Percentiles rank a stretch among this genome's conserved stretches.
Conservation (phyloP, 768 basidiomycete species). For the Pisolithus marmoratus region DNA sequence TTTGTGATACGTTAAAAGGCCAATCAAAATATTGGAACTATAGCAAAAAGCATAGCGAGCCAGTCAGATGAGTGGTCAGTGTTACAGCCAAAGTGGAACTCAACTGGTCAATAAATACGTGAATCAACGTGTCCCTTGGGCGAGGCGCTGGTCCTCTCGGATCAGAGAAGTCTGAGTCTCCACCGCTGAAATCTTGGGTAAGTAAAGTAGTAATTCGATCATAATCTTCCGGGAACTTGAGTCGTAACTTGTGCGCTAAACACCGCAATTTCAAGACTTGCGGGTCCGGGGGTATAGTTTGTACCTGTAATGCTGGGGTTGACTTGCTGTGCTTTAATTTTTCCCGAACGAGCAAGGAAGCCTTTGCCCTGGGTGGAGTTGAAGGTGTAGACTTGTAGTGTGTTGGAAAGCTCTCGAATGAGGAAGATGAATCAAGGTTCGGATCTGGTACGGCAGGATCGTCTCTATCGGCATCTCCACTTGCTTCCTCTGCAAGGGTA, state of each 20-base stretch:
- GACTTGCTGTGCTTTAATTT: slow-evolving; percentile 40
- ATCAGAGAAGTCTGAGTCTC: slow-evolving; percentile 30
- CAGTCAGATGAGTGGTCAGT: slow-evolving; percentile 6
- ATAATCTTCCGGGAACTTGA: slow-evolving; percentile 51
- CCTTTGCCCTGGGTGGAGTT: slow-evolving; percentile 24
- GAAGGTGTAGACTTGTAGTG: slow-evolving; percentile 24
- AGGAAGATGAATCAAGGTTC: slow-evolving; percentile 26
- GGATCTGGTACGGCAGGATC: slow-evolving; percentile 11
- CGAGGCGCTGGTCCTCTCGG: slow-evolving; percentile 29
- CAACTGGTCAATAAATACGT: slow-evolving; percentile 43
- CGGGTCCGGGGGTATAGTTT: slow-evolving; percentile 39
- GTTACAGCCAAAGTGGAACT: slow-evolving; percentile 10
- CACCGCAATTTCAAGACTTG: slow-evolving; percentile 45
- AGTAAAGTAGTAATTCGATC: slow-evolving; percentile 27
- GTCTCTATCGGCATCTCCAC: slow-evolving; percentile 24
- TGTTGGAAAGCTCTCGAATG: slow-evolving; percentile 12
- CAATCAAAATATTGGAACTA: slow-evolving; percentile 87
- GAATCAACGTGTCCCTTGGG: slow-evolving; percentile 29
- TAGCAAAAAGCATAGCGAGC: not conserved
- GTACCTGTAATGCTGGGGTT: slow-evolving; percentile 39
- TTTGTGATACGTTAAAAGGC: slow-evolving; percentile 66
- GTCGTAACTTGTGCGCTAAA: slow-evolving; percentile 51
- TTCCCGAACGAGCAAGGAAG: slow-evolving; percentile 16
- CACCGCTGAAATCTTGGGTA: slow-evolving; percentile 31
- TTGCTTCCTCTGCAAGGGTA: slow-evolving; percentile 14